These are phyloP conservation scores for Wickerhamiella dianesei DNA, from an alignment of 805 yeast species.

Conservation along the genomic window DNA sequence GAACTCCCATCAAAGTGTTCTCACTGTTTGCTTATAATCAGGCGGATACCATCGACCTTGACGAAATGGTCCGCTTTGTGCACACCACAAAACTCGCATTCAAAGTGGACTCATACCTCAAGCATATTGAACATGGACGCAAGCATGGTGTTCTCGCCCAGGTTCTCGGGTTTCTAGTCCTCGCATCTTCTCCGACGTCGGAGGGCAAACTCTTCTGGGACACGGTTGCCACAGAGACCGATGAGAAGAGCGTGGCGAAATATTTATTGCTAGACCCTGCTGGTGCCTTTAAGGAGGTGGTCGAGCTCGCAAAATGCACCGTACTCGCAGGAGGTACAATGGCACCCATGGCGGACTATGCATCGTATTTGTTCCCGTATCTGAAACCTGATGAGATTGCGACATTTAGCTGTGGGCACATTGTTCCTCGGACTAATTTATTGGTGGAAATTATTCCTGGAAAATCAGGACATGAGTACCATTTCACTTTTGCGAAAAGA, in stretches of 20 bases:
- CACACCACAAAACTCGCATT: slow-evolving; percentile 62
- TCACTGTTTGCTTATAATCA: slow-evolving; percentile 47
- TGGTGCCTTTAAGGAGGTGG: slow-evolving; percentile 48
- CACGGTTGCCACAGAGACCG: slow-evolving; percentile 13
- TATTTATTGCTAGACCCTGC: slow-evolving; percentile 75
- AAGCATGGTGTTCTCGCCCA: slow-evolving; percentile 1
- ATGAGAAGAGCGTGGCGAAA: slow-evolving; percentile 27
- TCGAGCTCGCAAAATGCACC: slow-evolving; percentile 53
- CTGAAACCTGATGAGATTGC: slow-evolving; percentile 30
- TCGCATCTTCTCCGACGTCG: slow-evolving; percentile 56
- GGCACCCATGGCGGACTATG: slow-evolving; percentile 74
- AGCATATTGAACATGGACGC: slow-evolving; percentile 9
- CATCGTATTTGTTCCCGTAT: slow-evolving; percentile 51
- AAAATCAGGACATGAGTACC: slow-evolving; percentile 29
- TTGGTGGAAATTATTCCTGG: slow-evolving; percentile 40
- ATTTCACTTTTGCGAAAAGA: slow-evolving; percentile 60
- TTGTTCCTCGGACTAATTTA: slow-evolving; percentile 59
- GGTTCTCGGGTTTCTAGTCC: slow-evolving; percentile 47
- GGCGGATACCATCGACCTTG: slow-evolving; percentile 59
- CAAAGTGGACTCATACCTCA: slow-evolving; percentile 64
- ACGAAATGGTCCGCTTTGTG: slow-evolving; percentile 51
- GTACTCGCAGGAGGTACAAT: slow-evolving; percentile 89
- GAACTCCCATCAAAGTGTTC: slow-evolving; percentile 37
- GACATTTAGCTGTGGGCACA: slow-evolving; percentile 66
- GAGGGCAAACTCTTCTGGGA: slow-evolving; percentile 76